Evolutionary conservation across 345 rosid genomes (phyloP), one percentile per base, ranked within the genome.

Genomic region (Rhodamnia argentea): DNA sequence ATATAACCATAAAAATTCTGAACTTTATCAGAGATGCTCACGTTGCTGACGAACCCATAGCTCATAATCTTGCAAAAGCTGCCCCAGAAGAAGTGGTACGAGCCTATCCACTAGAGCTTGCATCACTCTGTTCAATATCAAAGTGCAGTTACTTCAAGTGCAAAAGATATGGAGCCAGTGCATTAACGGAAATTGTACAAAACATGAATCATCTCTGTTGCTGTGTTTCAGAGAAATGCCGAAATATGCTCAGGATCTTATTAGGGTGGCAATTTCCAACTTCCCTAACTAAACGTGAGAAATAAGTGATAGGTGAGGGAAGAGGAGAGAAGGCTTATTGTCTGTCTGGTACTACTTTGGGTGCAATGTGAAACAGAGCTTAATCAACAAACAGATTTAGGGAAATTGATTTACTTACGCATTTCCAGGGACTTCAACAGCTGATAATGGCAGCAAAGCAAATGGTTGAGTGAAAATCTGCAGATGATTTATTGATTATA

Each of bases 361-460:
- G 78, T 70, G 44, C 13, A 3, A 70, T 70, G 78, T 32, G 44
- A 32, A 44, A 32, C 20, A 70, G 78, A 70, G 78, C 83, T 83
- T 83, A 56, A 44, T 53, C 82, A 40, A 83, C 40, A 55, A 55
- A 14, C 14, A 29, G 52, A 55, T 40, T 53, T 10, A 37, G 70
- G 14, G 86, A 74, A 55, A 47, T 51, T 14, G 24, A 60, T 86
- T 70, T 59, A 91, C 98, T 92, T 92, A 95, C 98, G 91, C 83
- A 88, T 96, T 96, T 90, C 98, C 98, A 37, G 98, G 98, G 85
- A 86, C 88, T 88, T 96, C 96, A 78, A 96, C 96, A 50, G 95
- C 94, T 86, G 98, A 93, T 86, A 83, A 60, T 75, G 99, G 98
- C 89, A 96, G 94, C 88, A 89, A 86, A 53, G 91, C 90, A 88